Conservation (phyloP, 495 filamentous ascomycete species). For the Chlorociboria aeruginascens region DNA sequence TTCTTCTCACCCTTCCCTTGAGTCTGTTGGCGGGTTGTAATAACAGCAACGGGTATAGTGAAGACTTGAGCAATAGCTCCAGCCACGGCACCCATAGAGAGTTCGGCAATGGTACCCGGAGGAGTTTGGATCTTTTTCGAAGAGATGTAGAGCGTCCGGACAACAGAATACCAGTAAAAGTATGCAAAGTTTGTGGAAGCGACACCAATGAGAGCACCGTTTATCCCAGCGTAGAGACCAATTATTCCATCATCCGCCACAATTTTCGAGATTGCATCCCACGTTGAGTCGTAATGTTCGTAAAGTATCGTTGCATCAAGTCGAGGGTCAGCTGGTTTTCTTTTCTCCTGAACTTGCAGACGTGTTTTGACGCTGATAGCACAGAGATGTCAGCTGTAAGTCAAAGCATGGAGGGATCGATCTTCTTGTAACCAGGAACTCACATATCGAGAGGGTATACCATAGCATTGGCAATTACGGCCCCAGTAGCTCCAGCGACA, state of each 20-base stretch:
- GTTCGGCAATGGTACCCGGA: conserved; percentile 75
- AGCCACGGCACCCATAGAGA: conserved; percentile 76
- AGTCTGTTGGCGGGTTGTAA: conserved; percentile 94
- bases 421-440: conserved; percentile 21
- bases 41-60: conserved; percentile 89
- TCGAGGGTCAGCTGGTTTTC: conserved; percentile 32
- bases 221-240: conserved; percentile 84
- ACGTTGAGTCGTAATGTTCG: conserved; percentile 72
- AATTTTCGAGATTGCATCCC: conserved; percentile 85
- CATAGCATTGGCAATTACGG: conserved; percentile 86
- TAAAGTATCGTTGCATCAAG: conserved; percentile 52
- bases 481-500: conserved; percentile 84
- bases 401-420: not conserved
- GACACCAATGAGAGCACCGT: conserved; percentile 77
- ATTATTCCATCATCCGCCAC: conserved; percentile 63
- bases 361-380: conserved; percentile 78
- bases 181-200: conserved; percentile 98
- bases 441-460: conserved; percentile 98
- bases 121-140: conserved; percentile 46
- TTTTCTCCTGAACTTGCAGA: conserved; percentile 89
- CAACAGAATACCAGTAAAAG: conserved; percentile 97
- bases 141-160: conserved; percentile 70
- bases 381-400: conserved; percentile 1
- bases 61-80: conserved; percentile 91
- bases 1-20: conserved; percentile 72